phyloP scores from a whole-genome alignment of 441 rosid species.

The Euphorbia corollata region DNA sequence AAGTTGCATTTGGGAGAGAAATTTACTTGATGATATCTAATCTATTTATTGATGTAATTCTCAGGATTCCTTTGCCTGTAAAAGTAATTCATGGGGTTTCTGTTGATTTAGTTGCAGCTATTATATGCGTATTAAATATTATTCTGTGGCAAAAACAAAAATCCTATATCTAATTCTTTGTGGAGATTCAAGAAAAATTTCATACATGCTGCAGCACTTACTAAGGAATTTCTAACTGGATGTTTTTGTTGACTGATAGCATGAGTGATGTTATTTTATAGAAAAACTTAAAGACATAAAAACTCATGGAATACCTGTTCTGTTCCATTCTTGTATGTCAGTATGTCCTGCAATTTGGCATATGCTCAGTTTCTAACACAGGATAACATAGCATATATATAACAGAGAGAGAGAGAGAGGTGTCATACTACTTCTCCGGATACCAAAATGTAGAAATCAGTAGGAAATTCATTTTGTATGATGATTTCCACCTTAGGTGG shows the following conservation, averaged over 20 bases:
- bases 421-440: slow-evolving; percentile 80
- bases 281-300: not conserved
- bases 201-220: not conserved
- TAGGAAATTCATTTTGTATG: slow-evolving; percentile 79
- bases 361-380: slow-evolving; percentile 16
- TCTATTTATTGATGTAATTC: slow-evolving; percentile 2
- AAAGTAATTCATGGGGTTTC: not conserved
- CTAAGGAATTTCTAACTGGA: not conserved
- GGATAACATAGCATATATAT: slow-evolving; percentile 1
- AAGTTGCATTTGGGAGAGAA: not conserved
- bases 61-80: slow-evolving; percentile 1
- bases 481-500: slow-evolving; percentile 86
- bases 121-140: not conserved
- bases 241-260: not conserved
- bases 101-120: slow-evolving; percentile 14
- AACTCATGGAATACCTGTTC: slow-evolving; percentile 56
- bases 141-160: not conserved
- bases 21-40: not conserved
- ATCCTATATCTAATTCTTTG: not conserved
- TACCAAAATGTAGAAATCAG: slow-evolving; percentile 79
- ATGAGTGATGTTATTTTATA: not conserved
- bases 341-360: slow-evolving; percentile 53
- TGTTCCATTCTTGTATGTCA: slow-evolving; percentile 54
- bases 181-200: not conserved
- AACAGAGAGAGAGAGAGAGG: not conserved